Conservation (phyloP, 306 rosid species). For the Crotalaria pallida region DNA sequence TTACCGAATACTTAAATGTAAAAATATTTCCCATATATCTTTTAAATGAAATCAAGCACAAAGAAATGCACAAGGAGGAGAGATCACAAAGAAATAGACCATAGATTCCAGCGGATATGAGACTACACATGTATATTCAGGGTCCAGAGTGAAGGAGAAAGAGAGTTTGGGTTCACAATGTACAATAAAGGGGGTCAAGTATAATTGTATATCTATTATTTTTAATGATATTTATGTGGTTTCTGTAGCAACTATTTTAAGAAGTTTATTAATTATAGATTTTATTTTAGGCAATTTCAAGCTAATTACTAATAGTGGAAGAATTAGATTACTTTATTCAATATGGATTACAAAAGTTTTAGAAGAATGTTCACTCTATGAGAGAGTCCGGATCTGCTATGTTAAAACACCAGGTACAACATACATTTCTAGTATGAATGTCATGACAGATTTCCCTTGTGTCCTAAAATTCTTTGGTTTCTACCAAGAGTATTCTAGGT, state of each 20-base stretch:
- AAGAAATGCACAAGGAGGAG: neutral
- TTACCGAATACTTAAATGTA: neutral
- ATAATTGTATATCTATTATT: neutral
- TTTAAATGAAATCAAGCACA: neutral
- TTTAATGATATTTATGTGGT: neutral
- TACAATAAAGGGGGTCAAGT: neutral
- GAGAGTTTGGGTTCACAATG: neutral
- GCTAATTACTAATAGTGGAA: neutral
- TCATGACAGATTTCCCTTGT: neutral
- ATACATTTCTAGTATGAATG: neutral
- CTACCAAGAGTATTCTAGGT: neutral
- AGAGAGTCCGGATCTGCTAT: neutral
- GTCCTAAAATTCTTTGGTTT: neutral
- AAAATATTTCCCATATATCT: neutral
- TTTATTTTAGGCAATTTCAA: neutral
- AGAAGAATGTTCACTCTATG: neutral
- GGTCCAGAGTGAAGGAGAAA: neutral
- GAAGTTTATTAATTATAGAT: neutral
- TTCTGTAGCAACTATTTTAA: neutral
- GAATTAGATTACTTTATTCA: neutral
- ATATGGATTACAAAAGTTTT: neutral
- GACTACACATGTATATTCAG: neutral
- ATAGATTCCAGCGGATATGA: neutral
- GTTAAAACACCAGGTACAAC: neutral
- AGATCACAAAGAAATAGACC: neutral